These are phyloP conservation scores for Camillea tinctor DNA, from an alignment of 2,329 filamentous ascomycete genomes.

Conservation along the genomic window DNA sequence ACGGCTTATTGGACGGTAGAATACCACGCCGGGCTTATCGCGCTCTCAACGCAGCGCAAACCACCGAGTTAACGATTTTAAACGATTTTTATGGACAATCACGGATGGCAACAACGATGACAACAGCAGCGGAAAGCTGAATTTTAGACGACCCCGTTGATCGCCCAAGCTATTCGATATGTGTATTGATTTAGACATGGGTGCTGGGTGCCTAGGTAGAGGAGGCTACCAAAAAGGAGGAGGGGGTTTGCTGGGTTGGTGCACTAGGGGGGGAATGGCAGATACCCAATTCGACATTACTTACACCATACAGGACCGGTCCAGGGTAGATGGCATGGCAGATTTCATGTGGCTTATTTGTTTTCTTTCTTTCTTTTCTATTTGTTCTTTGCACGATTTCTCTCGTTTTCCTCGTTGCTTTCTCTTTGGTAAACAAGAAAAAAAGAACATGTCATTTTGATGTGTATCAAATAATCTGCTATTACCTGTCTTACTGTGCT, in stretches of 20 bases:
- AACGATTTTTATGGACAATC: neutral
- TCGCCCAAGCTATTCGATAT: neutral
- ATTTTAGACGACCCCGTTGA: too few species aligned
- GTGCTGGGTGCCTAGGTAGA: neutral
- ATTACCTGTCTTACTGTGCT: too few species aligned
- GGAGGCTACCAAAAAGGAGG: neutral
- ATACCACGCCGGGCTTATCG: neutral
- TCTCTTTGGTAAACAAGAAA: neutral
- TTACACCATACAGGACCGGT: neutral
- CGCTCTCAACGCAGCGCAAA: neutral
- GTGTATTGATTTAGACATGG: neutral
- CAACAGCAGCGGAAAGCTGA: too few species aligned
- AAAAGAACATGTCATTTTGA: too few species aligned
- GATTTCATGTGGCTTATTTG: neutral
- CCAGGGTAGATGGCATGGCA: neutral
- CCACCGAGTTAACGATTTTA: neutral
- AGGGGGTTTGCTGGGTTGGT: too few species aligned
- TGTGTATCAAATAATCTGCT: too few species aligned
- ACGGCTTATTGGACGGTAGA: neutral
- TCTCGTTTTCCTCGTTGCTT: constrained; percentile 4
- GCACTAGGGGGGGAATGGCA: neutral
- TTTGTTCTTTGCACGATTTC: neutral
- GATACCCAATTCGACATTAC: neutral
- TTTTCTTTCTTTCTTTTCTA: constrained; percentile 6
- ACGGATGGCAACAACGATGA: too few species aligned